Conservation (phyloP, 148 eudicot species). For the Rhododendron vialii region DNA sequence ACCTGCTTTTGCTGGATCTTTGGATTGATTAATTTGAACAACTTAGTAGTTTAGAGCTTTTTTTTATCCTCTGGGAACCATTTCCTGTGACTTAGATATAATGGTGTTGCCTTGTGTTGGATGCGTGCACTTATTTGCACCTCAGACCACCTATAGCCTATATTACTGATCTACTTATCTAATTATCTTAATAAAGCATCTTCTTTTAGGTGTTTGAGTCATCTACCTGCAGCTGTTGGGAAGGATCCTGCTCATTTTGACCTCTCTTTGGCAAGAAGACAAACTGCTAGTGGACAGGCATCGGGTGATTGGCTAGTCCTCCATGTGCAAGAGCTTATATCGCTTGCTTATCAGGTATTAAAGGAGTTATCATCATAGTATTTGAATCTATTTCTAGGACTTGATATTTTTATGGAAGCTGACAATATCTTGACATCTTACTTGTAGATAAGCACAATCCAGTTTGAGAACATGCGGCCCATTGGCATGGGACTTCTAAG, state of each 20-base stretch:
- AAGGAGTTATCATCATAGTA: conserved; percentile 8
- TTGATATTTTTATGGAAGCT: conserved; percentile 13
- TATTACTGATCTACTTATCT: conserved; percentile 5
- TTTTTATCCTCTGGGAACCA: not conserved
- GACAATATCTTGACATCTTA: conserved; percentile 5
- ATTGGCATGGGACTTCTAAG: conserved; percentile 82
- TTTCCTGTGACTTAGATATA: not conserved
- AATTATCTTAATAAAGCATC: conserved; percentile 8
- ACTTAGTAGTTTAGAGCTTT: not conserved
- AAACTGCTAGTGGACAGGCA: conserved; percentile 34
- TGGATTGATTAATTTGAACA: conserved; percentile 1
- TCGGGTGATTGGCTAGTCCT: conserved; percentile 83
- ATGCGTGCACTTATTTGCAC: not conserved
- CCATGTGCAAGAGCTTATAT: conserved; percentile 84
- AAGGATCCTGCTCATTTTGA: conserved; percentile 83
- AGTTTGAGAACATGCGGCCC: conserved; percentile 91
- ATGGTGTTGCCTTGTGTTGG: not conserved
- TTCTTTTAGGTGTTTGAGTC: conserved; percentile 79
- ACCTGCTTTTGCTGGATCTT: conserved; percentile 16
- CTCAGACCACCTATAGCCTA: not conserved
- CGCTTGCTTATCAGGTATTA: conserved; percentile 94
- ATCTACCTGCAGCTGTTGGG: conserved; percentile 88
- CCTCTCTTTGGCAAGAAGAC: conserved; percentile 66
- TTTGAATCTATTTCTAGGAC: conserved; percentile 5
- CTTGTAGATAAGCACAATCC: conserved; percentile 89